These are phyloP conservation scores for Filobasidium floriforme DNA, from an alignment of 768 basidiomycete species.

Conservation along the genomic window DNA sequence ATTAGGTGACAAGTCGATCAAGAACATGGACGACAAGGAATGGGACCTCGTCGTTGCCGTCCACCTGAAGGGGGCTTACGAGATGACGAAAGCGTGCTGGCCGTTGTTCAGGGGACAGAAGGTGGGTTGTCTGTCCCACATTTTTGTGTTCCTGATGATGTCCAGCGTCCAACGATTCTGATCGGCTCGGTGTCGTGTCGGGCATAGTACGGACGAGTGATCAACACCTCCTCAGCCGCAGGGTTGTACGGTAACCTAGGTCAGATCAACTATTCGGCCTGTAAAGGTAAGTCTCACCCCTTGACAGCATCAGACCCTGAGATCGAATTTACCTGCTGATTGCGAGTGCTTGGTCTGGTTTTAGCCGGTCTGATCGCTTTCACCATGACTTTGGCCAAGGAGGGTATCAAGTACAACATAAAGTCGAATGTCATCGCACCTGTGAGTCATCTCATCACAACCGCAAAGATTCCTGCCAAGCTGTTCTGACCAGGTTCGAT, in stretches of 20 bases:
- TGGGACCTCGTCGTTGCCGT: constrained; percentile 83
- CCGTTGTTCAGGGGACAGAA: constrained; percentile 65
- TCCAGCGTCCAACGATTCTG: not conserved
- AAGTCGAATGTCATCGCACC: constrained; percentile 81
- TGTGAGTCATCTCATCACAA: constrained; percentile 49
- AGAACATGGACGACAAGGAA: constrained; percentile 89
- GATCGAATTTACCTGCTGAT: not conserved
- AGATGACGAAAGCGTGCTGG: constrained; percentile 93
- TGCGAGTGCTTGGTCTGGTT: constrained; percentile 1
- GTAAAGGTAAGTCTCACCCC: constrained; percentile 55
- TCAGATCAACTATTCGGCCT: constrained; percentile 94
- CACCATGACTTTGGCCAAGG: constrained; percentile 83
- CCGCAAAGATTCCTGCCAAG: not conserved
- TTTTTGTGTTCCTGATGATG: not conserved
- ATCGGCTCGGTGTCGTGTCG: not conserved
- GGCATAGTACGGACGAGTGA: constrained; percentile 70
- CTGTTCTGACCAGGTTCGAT: not conserved
- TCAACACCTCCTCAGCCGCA: constrained; percentile 92
- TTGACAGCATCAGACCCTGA: not conserved
- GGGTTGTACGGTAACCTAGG: constrained; percentile 95
- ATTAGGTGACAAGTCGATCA: constrained; percentile 57
- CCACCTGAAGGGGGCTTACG: constrained; percentile 86
- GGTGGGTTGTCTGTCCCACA: constrained; percentile 27
- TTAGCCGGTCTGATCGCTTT: constrained; percentile 77
- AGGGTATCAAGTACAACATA: constrained; percentile 88